A percentile compares a stretch with the other conserved stretches of the same genome.
Conservation (phyloP, 192 early-diverging fungal genomes). For the Coemansia sp. region DNA sequence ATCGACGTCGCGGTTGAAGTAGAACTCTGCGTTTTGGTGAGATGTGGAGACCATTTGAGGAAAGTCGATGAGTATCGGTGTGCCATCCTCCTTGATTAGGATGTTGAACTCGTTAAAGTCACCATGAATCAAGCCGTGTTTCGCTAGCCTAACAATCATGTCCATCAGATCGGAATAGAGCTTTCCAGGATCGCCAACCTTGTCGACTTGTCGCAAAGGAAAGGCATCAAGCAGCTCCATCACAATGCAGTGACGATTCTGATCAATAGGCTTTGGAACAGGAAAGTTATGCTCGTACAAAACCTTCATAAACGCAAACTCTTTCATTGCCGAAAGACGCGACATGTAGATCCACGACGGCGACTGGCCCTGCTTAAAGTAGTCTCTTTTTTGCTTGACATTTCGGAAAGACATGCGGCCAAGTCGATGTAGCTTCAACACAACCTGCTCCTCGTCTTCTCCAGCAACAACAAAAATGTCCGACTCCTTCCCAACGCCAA, state of each 20-base stretch:
- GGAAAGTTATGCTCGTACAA: slow-evolving; percentile 94
- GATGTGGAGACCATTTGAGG: slow-evolving; percentile 99
- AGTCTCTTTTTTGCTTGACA: slow-evolving; percentile 97
- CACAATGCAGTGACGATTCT: slow-evolving; percentile 93
- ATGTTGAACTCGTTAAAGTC: slow-evolving; percentile 99
- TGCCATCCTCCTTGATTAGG: slow-evolving; percentile 75
- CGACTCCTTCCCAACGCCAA: slow-evolving; percentile 99
- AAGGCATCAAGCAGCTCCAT: slow-evolving; percentile 96
- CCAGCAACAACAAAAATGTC: slow-evolving; percentile 97
- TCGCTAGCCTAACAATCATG: slow-evolving; percentile 91
- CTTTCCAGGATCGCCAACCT: slow-evolving; percentile 85
- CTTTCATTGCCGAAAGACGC: slow-evolving; percentile 95
- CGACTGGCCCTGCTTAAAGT: slow-evolving; percentile 89
- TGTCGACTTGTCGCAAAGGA: slow-evolving; percentile 87
- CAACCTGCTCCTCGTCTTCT: slow-evolving; percentile 84
- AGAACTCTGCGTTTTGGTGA: slow-evolving; percentile 93
- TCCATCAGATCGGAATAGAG: slow-evolving; percentile 95
- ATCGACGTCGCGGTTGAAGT: slow-evolving; percentile 98
- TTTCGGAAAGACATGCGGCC: slow-evolving; percentile 95
- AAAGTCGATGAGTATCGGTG: slow-evolving; percentile 96
- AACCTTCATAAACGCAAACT: slow-evolving; percentile 98
- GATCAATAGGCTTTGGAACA: slow-evolving; percentile 90
- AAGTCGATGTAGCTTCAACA: slow-evolving; percentile 96
- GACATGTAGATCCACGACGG: slow-evolving; percentile 99
- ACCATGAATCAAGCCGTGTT: slow-evolving; percentile 95